Conservation (phyloP, 805 yeast genomes). For the Teunomyces pallodes region DNA sequence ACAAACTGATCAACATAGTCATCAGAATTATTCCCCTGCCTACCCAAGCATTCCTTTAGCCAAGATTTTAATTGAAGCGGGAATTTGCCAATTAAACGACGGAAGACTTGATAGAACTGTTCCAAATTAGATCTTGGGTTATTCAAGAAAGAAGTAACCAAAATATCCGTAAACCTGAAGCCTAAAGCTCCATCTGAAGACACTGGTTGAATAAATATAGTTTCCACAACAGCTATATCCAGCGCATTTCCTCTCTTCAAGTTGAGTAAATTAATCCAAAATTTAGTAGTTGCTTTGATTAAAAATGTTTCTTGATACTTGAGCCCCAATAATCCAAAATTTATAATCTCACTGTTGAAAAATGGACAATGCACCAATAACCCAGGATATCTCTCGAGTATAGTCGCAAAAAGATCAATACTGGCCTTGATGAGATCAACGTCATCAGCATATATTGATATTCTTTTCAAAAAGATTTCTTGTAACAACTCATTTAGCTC, state of each 20-base stretch:
- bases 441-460: slow-evolving; percentile 43
- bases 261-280: slow-evolving; percentile 52
- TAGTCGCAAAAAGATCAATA: slow-evolving; percentile 48
- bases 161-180: background rate
- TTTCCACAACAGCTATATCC: slow-evolving; percentile 35
- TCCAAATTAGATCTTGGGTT: slow-evolving; percentile 61
- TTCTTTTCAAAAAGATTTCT: slow-evolving; percentile 34
- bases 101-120: slow-evolving; percentile 50
- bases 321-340: slow-evolving; percentile 38
- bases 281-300: slow-evolving; percentile 48
- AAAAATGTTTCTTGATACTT: slow-evolving; percentile 53
- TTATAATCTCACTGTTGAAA: slow-evolving; percentile 20
- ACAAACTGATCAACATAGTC: slow-evolving; percentile 29
- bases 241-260: slow-evolving; percentile 45
- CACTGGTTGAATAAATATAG: slow-evolving; percentile 25
- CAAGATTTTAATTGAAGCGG: slow-evolving; percentile 46
- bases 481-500: slow-evolving; percentile 36
- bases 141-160: slow-evolving; percentile 30
- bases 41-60: slow-evolving; percentile 5
- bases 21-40: background rate
- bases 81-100: slow-evolving; percentile 46
- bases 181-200: slow-evolving; percentile 6
- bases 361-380: slow-evolving; percentile 37
- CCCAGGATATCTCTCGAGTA: slow-evolving; percentile 49
- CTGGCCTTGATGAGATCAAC: slow-evolving; percentile 58